Conservation (phyloP, 345 rosid species). For the Camelina neglecta region DNA sequence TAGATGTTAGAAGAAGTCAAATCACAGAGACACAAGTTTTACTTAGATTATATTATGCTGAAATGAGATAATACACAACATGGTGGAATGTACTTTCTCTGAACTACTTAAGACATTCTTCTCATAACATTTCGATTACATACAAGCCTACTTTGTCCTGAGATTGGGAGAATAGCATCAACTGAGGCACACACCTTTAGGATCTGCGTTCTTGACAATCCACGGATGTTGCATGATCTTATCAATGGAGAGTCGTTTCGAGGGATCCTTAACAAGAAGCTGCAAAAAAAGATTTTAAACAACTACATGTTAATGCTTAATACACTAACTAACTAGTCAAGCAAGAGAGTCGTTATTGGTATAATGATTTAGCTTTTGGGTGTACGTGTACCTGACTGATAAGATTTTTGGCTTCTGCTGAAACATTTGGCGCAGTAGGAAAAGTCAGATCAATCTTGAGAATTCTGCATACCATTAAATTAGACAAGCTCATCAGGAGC, state of each 20-base stretch:
- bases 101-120: conserved; percentile 10
- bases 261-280: conserved; percentile 90
- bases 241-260: conserved; percentile 76
- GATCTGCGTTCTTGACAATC: conserved; percentile 82
- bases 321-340: background rate
- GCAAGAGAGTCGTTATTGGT: conserved; percentile 20
- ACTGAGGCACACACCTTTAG: conserved; percentile 55
- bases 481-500: conserved; percentile 7
- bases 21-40: conserved; percentile 8
- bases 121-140: conserved; percentile 9
- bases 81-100: background rate
- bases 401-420: conserved; percentile 75
- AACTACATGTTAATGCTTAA: conserved; percentile 9
- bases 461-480: conserved; percentile 60
- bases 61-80: conserved; percentile 5
- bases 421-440: conserved; percentile 65
- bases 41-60: conserved; percentile 2
- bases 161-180: conserved; percentile 26
- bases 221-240: conserved; percentile 91
- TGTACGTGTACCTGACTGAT: conserved; percentile 56
- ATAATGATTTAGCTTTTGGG: background rate
- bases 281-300: conserved; percentile 49
- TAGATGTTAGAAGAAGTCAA: conserved; percentile 20
- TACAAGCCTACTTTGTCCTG: conserved; percentile 4
- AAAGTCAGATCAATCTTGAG: conserved; percentile 75